A percentile compares a stretch with the other conserved stretches of the same genome.
Conservation (phyloP, 345 rosid species). For the Melaleuca alternifolia region DNA sequence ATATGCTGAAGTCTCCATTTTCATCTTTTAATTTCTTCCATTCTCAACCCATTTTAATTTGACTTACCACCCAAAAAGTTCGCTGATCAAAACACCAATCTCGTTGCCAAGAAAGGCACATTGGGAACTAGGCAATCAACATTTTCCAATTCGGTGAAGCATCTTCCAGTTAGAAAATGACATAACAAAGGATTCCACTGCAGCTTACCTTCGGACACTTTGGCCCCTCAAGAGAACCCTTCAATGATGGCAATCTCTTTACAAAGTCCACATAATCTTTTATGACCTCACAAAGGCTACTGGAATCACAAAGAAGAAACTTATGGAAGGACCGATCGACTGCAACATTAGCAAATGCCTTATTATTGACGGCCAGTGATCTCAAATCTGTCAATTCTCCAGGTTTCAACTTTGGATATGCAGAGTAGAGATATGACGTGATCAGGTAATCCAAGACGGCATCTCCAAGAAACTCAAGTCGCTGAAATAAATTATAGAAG, state of each 20-base stretch:
- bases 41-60: background rate
- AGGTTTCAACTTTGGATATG: constrained; percentile 77
- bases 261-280: constrained; percentile 40
- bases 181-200: background rate
- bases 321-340: constrained; percentile 45
- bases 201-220: constrained; percentile 74
- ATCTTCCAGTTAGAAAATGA: background rate
- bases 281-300: constrained; percentile 43
- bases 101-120: background rate
- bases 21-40: background rate
- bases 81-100: background rate
- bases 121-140: background rate
- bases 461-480: constrained; percentile 98
- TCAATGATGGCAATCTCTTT: constrained; percentile 18
- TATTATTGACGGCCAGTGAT: constrained; percentile 65
- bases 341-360: constrained; percentile 71
- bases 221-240: constrained; percentile 38
- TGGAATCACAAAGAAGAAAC: constrained; percentile 52
- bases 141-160: background rate
- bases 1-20: background rate
- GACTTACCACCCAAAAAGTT: background rate
- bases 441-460: constrained; percentile 91
- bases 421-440: constrained; percentile 72
- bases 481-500: constrained; percentile 29
- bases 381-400: constrained; percentile 91